Base-by-base conservation (phyloP, 805 yeast species). In the Zygotorulaspora florentina region DNA sequence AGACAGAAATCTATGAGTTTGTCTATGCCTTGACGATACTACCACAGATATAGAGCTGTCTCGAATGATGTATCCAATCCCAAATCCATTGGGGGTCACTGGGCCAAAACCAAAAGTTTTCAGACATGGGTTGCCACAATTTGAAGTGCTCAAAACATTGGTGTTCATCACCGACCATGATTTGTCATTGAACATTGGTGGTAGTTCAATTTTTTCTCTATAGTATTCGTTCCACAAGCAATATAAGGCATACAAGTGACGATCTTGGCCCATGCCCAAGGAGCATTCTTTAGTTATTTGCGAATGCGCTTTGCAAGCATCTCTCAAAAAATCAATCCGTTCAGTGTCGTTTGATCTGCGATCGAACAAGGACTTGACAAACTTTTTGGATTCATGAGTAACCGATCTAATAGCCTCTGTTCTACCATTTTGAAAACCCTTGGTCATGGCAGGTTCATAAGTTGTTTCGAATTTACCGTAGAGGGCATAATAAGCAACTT, bases 391-490 rank as follows among this genome's bases (percentile, higher is more conserved):
- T 61, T 87, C 87, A 55, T 78, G 73, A 6, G 91, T 81, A 3
- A 89, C 96, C 0, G 95, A 77, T 58, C 96, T 74, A 45, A 89
- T 81, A 3, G 96, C 95, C 66, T 89, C 97, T 1, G 97, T 89
- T 64, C 97, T 77, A 9, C 96, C 97, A 61, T 89, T 96, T 52
- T 83, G 75, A 62, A 83, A 89, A 48, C 72, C 72, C 65, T 89
- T 89, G 3, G 96, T 90, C 97, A 89, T 89, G 8, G 96, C 96
- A 1, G 97, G 97, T 68, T 89, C 97, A 64, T 89, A 89, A 5
- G 96, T 87, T 53, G 95, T 86, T 65, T 88, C 97, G 33, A 88
- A 91, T 61, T 85, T 86, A 40, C 97, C 96, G 62, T 89, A 89
- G 31, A 89, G 73, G 0, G 96, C 95, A 61, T 87, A 89, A 65